These are phyloP conservation scores for Rutstroemia sydowiana DNA, from an alignment of 2,329 filamentous ascomycete genomes.

Conservation along the genomic window DNA sequence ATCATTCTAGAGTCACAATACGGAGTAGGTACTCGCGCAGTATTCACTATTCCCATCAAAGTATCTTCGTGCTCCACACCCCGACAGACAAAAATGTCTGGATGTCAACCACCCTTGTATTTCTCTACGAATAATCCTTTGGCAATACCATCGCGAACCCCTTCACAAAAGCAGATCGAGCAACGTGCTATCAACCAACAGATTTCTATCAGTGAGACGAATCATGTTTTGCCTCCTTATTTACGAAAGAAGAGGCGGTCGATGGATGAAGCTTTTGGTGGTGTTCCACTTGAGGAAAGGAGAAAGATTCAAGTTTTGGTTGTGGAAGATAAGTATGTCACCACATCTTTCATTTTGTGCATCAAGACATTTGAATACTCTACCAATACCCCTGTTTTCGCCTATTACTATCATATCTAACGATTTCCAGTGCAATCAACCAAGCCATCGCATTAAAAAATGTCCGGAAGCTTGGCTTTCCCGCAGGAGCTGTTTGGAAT, in stretches of 20 bases:
- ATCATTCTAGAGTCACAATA: slow-evolving; percentile 16
- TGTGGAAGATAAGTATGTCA: slow-evolving; percentile 23
- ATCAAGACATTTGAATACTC: too few species aligned
- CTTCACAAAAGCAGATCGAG: neutral
- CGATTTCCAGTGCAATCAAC: slow-evolving; percentile 22
- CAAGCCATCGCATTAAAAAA: slow-evolving; percentile 22
- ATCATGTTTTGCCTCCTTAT: slow-evolving; percentile 3
- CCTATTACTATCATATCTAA: too few species aligned
- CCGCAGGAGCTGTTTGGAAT: slow-evolving; percentile 22
- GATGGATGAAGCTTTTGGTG: neutral
- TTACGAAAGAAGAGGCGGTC: neutral
- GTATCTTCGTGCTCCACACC: slow-evolving; percentile 9
- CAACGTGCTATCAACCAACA: slow-evolving; percentile 12
- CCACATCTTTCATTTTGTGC: too few species aligned
- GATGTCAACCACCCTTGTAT: too few species aligned
- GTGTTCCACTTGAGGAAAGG: slow-evolving; percentile 11
- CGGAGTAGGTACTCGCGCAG: slow-evolving; percentile 18
- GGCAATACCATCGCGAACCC: neutral
- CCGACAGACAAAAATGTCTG: neutral
- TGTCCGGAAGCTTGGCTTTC: slow-evolving; percentile 22
- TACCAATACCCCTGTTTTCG: neutral
- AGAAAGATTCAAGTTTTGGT: slow-evolving; percentile 18
- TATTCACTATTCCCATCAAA: slow-evolving; percentile 20
- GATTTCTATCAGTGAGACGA: slow-evolving; percentile 8
- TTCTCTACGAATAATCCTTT: too few species aligned